Evolutionary conservation across 495 filamentous ascomycete genomes (phyloP).

Genomic region (Daldinia vernicosa): DNA sequence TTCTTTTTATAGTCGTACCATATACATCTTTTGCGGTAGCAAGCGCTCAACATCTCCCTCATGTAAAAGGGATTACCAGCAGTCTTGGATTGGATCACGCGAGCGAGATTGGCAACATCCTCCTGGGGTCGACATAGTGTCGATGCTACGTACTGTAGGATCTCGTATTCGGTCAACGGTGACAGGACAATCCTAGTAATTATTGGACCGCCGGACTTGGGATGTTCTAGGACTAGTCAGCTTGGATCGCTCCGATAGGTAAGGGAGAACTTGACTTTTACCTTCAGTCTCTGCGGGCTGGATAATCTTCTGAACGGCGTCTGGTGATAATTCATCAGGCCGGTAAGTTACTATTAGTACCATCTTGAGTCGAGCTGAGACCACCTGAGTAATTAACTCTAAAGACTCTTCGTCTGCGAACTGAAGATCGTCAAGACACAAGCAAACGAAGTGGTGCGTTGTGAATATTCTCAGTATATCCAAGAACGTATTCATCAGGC

Average conservation of each 20-base stretch:
- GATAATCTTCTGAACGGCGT: constrained; percentile 57
- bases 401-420: constrained; percentile 86
- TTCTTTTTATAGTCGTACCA: constrained; percentile 86
- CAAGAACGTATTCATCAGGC: constrained; percentile 82
- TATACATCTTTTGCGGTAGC: constrained; percentile 83
- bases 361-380: constrained; percentile 76
- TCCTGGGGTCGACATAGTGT: constrained; percentile 71
- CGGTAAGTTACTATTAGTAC: constrained; percentile 76
- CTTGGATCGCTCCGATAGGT: constrained; percentile 22
- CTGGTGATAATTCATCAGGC: constrained; percentile 60
- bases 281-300: constrained; percentile 59
- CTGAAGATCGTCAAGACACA: constrained; percentile 87
- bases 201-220: constrained; percentile 54
- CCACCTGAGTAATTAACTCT: constrained; percentile 78
- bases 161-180: constrained; percentile 76
- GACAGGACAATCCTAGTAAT: constrained; percentile 71
- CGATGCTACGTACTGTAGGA: constrained; percentile 76
- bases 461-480: constrained; percentile 84
- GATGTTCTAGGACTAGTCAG: constrained; percentile 55
- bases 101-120: constrained; percentile 69
- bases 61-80: constrained; percentile 88
- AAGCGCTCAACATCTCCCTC: constrained; percentile 87
- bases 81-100: constrained; percentile 83
- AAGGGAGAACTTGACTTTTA: constrained; percentile 18
- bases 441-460: constrained; percentile 79